Conservation (phyloP, 2,329 filamentous ascomycete genomes). For the Talaromyces funiculosus region DNA sequence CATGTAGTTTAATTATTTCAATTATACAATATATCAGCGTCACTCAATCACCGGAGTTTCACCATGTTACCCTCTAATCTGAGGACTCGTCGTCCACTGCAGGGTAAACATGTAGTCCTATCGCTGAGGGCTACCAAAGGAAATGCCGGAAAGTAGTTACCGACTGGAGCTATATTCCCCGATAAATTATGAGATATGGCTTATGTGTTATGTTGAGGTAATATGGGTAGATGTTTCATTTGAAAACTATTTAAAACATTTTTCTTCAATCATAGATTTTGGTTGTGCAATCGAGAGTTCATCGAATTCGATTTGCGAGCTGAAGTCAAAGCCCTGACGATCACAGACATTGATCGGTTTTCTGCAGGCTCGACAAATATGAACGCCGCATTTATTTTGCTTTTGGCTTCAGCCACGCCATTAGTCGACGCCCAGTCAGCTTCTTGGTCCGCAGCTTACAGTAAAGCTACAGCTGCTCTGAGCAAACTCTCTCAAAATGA, state of each 20-base stretch:
- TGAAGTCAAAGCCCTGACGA: neutral
- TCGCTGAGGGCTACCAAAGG: neutral
- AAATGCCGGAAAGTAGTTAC: neutral
- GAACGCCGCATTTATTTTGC: neutral
- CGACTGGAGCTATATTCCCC: slow-evolving; percentile 6
- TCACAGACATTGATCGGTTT: neutral
- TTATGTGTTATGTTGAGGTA: neutral
- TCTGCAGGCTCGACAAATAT: neutral
- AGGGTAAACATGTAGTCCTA: neutral
- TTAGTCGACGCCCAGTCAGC: neutral
- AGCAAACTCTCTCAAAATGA: slow-evolving; percentile 77
- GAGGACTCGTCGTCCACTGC: neutral
- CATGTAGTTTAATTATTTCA: neutral
- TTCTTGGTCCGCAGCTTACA: slow-evolving; percentile 69
- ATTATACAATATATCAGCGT: neutral
- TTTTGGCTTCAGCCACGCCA: neutral
- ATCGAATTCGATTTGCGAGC: neutral
- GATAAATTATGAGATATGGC: neutral
- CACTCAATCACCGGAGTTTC: neutral
- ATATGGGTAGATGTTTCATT: no score
- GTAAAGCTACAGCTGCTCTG: slow-evolving; percentile 70
- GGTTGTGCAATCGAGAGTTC: neutral
- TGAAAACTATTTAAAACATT: neutral
- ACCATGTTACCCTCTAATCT: neutral
- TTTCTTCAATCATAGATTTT: neutral